These are phyloP conservation scores for Simplicillium sp. DNA, from an alignment of 2,329 filamentous ascomycete genomes.

Conservation along the genomic window DNA sequence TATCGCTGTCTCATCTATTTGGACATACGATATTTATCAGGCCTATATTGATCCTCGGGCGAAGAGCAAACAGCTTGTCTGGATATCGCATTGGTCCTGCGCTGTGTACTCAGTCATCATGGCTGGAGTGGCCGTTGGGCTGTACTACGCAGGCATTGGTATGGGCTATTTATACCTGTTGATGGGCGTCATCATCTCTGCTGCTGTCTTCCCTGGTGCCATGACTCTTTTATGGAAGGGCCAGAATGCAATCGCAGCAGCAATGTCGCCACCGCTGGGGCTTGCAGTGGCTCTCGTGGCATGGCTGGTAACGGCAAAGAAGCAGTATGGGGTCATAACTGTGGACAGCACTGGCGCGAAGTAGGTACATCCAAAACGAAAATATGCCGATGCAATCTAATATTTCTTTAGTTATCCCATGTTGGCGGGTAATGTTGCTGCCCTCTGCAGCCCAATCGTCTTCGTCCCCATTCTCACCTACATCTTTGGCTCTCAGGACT, in stretches of 20 bases:
- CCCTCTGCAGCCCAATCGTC: conserved; percentile 61
- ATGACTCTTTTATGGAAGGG: conserved; percentile 73
- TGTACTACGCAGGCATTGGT: conserved; percentile 64
- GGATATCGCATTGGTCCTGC: conserved; percentile 67
- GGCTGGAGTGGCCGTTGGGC: conserved; percentile 66
- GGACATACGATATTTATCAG: conserved; percentile 82
- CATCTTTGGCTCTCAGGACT: conserved; percentile 50
- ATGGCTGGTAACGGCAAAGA: conserved; percentile 68
- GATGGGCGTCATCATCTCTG: conserved; percentile 86
- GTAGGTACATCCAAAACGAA: too few species aligned
- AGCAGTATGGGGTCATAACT: conserved; percentile 56
- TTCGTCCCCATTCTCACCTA: conserved; percentile 72
- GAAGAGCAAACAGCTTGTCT: conserved; percentile 67
- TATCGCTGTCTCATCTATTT: conserved; percentile 78
- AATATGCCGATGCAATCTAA: not conserved
- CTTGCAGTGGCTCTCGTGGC: conserved; percentile 57
- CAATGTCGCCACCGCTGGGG: conserved; percentile 57
- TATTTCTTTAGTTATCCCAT: conserved; percentile 49
- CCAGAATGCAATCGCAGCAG: conserved; percentile 66
- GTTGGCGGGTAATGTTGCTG: conserved; percentile 75
- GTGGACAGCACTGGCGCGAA: conserved; percentile 73
- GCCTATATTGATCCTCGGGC: conserved; percentile 76
- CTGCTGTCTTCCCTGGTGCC: conserved; percentile 74
- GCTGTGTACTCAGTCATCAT: conserved; percentile 64
- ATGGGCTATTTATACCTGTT: conserved; percentile 87